A percentile compares a stretch with the other conserved stretches of the same genome.
Conservation (phyloP, 2,329 filamentous ascomycete genomes). For the Botrytis fabae region DNA sequence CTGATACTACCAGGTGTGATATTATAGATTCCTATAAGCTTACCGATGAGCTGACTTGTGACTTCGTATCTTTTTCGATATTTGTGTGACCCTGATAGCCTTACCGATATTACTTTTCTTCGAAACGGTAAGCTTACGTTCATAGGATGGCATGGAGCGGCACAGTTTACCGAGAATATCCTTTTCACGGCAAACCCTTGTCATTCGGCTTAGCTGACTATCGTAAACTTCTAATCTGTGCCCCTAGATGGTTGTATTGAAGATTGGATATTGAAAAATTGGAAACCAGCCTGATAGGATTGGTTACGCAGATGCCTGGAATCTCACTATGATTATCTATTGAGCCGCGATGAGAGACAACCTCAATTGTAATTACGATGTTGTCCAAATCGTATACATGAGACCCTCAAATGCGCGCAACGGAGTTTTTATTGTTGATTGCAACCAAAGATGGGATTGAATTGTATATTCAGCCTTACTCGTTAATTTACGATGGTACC, state of each 20-base stretch:
- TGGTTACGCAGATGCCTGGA: background rate
- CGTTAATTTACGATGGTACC: background rate
- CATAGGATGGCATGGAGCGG: background rate
- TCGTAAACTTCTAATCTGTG: background rate
- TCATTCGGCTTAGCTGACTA: background rate
- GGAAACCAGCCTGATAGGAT: background rate
- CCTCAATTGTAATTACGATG: background rate
- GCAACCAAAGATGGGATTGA: background rate
- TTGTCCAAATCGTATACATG: background rate
- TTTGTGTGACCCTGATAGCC: background rate
- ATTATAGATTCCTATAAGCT: background rate
- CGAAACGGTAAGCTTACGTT: conserved; percentile 4
- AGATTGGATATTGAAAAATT: background rate
- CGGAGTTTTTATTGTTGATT: background rate
- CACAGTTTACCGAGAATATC: background rate
- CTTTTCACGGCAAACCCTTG: background rate
- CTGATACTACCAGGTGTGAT: background rate
- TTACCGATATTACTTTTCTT: background rate
- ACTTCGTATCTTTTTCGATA: background rate
- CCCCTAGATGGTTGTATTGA: background rate
- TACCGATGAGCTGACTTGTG: background rate
- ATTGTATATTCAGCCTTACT: no score
- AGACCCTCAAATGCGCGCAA: background rate
- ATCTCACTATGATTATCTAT: background rate
- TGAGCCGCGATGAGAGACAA: background rate